Conservation (phyloP, 2,329 filamentous ascomycete species). For the Blumeria hordei region DNA sequence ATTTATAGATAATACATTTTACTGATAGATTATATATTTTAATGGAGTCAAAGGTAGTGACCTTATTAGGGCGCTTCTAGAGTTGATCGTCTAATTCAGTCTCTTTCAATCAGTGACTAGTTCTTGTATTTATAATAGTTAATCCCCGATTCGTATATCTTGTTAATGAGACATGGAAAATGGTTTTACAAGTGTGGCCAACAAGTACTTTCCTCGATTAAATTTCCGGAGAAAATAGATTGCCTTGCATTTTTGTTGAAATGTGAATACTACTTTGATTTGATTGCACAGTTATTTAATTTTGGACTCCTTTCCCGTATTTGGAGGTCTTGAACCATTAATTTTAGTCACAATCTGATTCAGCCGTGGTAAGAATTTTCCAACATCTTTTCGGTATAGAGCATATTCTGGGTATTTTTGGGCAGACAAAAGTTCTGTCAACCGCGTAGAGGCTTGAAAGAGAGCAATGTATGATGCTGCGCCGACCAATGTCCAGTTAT, state of each 20-base stretch:
- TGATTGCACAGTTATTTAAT: background rate
- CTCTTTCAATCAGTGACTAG: no score
- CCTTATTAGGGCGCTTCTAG: no score
- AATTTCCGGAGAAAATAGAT: no score
- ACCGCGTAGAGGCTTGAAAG: constrained; percentile 71
- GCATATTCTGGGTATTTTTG: constrained; percentile 75
- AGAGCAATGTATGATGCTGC: constrained; percentile 46
- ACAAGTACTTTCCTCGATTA: no score
- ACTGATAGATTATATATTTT: no score
- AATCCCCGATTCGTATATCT: no score
- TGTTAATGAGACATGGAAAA: no score
- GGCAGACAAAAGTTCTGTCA: constrained; percentile 63
- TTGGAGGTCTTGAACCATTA: background rate
- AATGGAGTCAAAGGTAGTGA: no score
- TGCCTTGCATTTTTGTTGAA: background rate
- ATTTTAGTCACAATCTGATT: background rate
- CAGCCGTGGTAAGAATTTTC: constrained; percentile 51
- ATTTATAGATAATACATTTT: no score
- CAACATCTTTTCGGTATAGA: constrained; percentile 61
- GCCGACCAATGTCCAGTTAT: constrained; percentile 60
- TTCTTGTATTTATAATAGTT: no score
- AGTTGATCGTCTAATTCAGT: no score
- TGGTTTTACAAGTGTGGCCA: no score
- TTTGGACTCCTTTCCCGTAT: background rate
- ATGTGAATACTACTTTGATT: background rate